These are phyloP conservation scores for Vitis cinerea DNA, from an alignment of 164 flowering plant species.

Conservation along the genomic window DNA sequence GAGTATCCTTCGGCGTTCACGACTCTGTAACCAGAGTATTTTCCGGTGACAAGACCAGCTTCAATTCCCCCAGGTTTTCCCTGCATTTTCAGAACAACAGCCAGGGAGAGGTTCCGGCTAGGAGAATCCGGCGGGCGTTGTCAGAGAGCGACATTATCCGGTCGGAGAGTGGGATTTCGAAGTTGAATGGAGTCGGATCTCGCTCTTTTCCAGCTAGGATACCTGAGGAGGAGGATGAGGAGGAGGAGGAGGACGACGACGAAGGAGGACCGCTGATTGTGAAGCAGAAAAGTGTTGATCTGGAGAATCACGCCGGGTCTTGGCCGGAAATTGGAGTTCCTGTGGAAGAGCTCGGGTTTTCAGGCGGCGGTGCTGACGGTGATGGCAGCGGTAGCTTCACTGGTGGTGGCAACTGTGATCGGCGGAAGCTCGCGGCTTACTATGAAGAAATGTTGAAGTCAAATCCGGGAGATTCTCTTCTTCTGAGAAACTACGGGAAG, in stretches of 20 bases:
- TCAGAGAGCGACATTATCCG: constrained; percentile 41
- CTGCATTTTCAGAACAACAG: constrained; percentile 26
- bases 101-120: neutral
- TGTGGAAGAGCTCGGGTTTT: constrained; percentile 28
- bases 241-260: neutral
- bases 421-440: constrained; percentile 51
- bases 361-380: constrained; percentile 29
- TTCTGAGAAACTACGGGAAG: constrained; percentile 73
- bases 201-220: constrained; percentile 33
- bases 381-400: constrained; percentile 21
- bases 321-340: constrained; percentile 19
- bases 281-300: constrained; percentile 7
- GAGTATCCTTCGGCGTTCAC: constrained; percentile 15
- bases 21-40: constrained; percentile 22
- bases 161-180: constrained; percentile 9
- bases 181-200: constrained; percentile 19
- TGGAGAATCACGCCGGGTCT: constrained; percentile 6
- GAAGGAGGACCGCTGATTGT: constrained; percentile 11
- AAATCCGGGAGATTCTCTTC: constrained; percentile 61
- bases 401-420: constrained; percentile 27
- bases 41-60: constrained; percentile 21
- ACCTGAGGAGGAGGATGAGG: constrained; percentile 36
- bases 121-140: constrained; percentile 31
- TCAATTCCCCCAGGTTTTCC: constrained; percentile 26
- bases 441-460: constrained; percentile 60